Percentiles rank a stretch among this genome's conserved stretches.
These are phyloP conservation scores for Penicillium pulvis DNA, from an alignment of 495 filamentous ascomycete genomes.

Conservation along the genomic window DNA sequence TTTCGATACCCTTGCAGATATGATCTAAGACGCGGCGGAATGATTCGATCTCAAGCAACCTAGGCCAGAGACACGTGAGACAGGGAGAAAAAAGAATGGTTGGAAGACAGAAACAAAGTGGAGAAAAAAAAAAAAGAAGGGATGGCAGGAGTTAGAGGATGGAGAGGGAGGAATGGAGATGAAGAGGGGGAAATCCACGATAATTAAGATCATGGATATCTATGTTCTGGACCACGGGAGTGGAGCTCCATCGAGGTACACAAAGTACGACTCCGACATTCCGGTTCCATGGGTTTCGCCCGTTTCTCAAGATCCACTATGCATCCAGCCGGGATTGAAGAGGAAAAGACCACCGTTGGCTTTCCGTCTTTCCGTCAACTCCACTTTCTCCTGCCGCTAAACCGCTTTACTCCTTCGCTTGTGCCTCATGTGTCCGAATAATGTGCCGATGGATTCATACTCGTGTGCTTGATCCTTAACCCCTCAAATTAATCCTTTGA, in stretches of 20 bases:
- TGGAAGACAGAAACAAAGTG: slow-evolving; percentile 8
- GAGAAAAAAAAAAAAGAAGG: slow-evolving; percentile 6
- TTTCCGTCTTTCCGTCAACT: slow-evolving; percentile 20
- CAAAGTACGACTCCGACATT: background rate
- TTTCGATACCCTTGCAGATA: background rate
- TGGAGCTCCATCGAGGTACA: background rate
- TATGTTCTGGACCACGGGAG: background rate
- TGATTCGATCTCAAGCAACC: background rate
- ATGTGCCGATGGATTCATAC: background rate
- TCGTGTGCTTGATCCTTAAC: background rate
- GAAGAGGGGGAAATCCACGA: slow-evolving; percentile 3
- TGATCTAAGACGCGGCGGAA: background rate
- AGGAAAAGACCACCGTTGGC: slow-evolving; percentile 28
- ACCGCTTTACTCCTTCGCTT: background rate
- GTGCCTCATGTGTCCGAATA: background rate
- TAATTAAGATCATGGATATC: background rate
- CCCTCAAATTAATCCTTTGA: background rate
- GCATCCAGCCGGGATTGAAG: slow-evolving; percentile 25
- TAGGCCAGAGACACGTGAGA: background rate
- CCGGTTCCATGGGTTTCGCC: slow-evolving; percentile 11
- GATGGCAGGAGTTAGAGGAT: slow-evolving; percentile 4
- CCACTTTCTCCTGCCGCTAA: slow-evolving; percentile 17
- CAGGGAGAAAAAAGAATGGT: background rate
- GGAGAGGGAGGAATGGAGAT: slow-evolving; percentile 1
- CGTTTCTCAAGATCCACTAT: slow-evolving; percentile 22